phyloP scores from a whole-genome alignment of 306 rosid genomes.

The Ormosia semicastrata region DNA sequence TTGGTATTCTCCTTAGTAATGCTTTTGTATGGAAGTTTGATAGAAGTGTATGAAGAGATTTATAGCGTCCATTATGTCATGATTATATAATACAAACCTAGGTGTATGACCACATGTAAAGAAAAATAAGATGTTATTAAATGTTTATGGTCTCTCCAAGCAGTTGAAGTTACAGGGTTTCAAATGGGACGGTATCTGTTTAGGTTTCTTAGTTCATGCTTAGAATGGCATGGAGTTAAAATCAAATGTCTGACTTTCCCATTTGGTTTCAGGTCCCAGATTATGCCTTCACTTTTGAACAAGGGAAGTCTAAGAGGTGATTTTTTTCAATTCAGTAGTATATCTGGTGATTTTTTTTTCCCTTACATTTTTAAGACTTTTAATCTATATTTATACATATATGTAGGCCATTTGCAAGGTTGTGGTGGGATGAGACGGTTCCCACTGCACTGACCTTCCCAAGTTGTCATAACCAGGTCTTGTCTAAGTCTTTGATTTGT shows the following conservation, averaged over 20 bases:
- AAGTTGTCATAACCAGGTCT: conserved; percentile 68
- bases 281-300: conserved; percentile 61
- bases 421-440: conserved; percentile 98
- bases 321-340: conserved; percentile 2
- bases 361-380: conserved; percentile 3
- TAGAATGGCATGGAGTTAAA: background rate
- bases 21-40: background rate
- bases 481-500: conserved; percentile 26
- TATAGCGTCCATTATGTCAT: background rate
- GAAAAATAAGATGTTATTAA: background rate
- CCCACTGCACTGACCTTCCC: conserved; percentile 84
- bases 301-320: conserved; percentile 85
- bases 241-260: background rate
- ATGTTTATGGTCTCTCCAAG: background rate
- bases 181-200: conserved; percentile 2
- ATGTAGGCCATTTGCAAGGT: conserved; percentile 84
- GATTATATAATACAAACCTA: background rate
- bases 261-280: conserved; percentile 66
- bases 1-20: background rate
- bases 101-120: background rate
- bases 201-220: background rate
- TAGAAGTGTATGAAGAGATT: conserved; percentile 8
- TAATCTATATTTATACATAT: background rate
- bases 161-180: conserved; percentile 8
- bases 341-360: background rate